Evolutionary conservation across 768 basidiomycete genomes (phyloP).

Genomic region (Rhodotorula paludigena): DNA sequence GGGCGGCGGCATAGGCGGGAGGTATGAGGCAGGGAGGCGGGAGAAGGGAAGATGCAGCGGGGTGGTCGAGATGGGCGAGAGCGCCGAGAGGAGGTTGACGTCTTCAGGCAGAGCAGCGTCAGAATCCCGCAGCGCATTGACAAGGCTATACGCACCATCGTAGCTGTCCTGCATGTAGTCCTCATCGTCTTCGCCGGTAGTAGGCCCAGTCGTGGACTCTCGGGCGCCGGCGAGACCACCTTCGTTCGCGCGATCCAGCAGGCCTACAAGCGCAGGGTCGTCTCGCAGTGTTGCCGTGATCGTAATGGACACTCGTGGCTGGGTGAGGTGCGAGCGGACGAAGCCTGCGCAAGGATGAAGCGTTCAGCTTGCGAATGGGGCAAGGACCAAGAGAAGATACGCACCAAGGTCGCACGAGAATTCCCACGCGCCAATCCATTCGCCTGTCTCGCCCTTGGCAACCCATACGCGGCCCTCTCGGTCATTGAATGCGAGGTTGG

Average conservation of each 20-base stretch:
- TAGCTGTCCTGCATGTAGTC: constrained; percentile 29
- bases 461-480: constrained; percentile 11
- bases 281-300: constrained; percentile 20
- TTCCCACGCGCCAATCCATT: constrained; percentile 24
- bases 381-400: not conserved
- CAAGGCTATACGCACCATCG: not conserved
- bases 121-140: not conserved
- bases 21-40: constrained; percentile 22
- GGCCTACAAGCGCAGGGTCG: constrained; percentile 9
- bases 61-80: constrained; percentile 2
- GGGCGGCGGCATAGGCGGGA: not conserved
- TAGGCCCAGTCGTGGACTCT: too few relatives aligned
- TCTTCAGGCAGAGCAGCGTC: not conserved
- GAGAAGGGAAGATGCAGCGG: constrained; percentile 28
- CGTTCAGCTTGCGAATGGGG: not conserved
- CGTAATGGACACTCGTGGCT: constrained; percentile 18
- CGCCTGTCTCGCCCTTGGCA: not conserved
- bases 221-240: not conserved
- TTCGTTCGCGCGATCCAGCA: constrained; percentile 10
- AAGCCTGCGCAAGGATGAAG: not conserved
- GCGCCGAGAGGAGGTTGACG: constrained; percentile 15
- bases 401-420: not conserved
- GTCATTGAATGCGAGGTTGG: not conserved
- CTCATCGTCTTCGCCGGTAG: constrained; percentile 6
- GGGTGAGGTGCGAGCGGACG: not conserved